A percentile compares a stretch with the other conserved stretches of the same genome.
Evolutionary conservation across 2,329 filamentous ascomycete species (phyloP).

Genomic region (Pseudopyrenochaeta lycopersici): DNA sequence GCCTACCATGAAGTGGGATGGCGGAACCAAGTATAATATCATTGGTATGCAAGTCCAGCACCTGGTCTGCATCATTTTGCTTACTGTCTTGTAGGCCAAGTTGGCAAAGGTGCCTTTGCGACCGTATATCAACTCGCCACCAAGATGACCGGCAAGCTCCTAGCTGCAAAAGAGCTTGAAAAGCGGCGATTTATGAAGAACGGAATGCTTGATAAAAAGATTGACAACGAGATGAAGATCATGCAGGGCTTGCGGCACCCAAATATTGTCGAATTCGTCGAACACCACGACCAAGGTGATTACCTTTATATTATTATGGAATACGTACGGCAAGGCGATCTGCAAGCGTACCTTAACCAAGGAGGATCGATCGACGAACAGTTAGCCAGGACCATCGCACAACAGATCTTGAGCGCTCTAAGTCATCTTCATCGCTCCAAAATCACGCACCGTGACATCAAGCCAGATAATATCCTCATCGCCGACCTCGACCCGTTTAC

Average conservation of each 20-base stretch:
- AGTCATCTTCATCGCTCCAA: conserved; percentile 85
- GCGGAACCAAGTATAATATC: conserved; percentile 84
- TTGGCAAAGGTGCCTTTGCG: conserved; percentile 95
- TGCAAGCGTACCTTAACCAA: conserved; percentile 75
- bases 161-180: conserved; percentile 93
- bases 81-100: conserved; percentile 59
- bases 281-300: conserved; percentile 82
- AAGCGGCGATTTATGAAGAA: conserved; percentile 95
- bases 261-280: conserved; percentile 91
- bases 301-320: conserved; percentile 98
- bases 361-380: conserved; percentile 71
- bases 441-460: conserved; percentile 98
- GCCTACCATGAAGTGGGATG: conserved; percentile 79
- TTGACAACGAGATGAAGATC: conserved; percentile 97
- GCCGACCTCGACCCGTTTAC: conserved; percentile 74
- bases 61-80: background rate
- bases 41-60: conserved; percentile 51
- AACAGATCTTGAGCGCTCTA: conserved; percentile 81
- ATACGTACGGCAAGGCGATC: conserved; percentile 81
- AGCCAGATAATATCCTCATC: conserved; percentile 96
- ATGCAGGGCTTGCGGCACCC: conserved; percentile 86
- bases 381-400: conserved; percentile 74
- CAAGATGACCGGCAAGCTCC: conserved; percentile 82
- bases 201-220: conserved; percentile 85
- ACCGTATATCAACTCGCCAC: conserved; percentile 90